Percentiles rank a stretch among this genome's conserved stretches.
phyloP scores from a whole-genome alignment of 805 yeast species.

The Saccharomycopsis sp. region DNA sequence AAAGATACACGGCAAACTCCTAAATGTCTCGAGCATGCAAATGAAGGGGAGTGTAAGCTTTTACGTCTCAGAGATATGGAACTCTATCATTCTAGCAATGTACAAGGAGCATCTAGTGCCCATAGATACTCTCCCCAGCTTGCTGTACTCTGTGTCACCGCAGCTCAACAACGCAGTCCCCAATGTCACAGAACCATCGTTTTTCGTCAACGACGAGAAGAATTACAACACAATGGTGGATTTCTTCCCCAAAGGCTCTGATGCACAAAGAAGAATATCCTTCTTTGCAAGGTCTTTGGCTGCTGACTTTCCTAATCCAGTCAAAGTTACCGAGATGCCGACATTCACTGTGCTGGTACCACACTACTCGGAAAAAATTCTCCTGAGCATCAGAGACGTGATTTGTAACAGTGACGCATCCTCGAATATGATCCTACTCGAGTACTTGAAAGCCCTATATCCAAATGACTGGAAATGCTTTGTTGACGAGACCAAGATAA shows the following conservation, averaged over 20 bases:
- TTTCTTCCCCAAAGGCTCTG: constrained; percentile 93
- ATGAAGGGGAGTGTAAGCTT: constrained; percentile 44
- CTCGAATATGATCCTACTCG: constrained; percentile 88
- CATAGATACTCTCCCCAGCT: constrained; percentile 94
- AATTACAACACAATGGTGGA: constrained; percentile 68
- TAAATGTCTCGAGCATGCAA: constrained; percentile 66
- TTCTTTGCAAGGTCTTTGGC: constrained; percentile 98
- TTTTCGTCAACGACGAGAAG: constrained; percentile 93
- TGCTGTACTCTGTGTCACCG: constrained; percentile 95
- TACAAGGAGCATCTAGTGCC: constrained; percentile 73
- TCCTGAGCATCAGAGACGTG: constrained; percentile 84
- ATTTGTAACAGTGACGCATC: constrained; percentile 94
- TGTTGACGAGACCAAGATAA: constrained; percentile 89
- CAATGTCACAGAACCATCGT: constrained; percentile 87
- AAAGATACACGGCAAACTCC: constrained; percentile 94
- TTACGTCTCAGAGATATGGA: constrained; percentile 70
- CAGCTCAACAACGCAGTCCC: constrained; percentile 83
- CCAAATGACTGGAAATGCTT: constrained; percentile 98
- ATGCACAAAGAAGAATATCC: constrained; percentile 98
- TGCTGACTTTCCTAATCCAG: constrained; percentile 96
- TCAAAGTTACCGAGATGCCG: constrained; percentile 99
- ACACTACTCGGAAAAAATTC: constrained; percentile 90
- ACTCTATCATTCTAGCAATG: constrained; percentile 73
- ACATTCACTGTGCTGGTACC: constrained; percentile 95
- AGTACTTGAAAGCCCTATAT: constrained; percentile 89